Evolutionary conservation across 495 filamentous ascomycete genomes (phyloP), one percentile per base, ranked within the genome.

Genomic region (Hypoxylon crocopeplum): DNA sequence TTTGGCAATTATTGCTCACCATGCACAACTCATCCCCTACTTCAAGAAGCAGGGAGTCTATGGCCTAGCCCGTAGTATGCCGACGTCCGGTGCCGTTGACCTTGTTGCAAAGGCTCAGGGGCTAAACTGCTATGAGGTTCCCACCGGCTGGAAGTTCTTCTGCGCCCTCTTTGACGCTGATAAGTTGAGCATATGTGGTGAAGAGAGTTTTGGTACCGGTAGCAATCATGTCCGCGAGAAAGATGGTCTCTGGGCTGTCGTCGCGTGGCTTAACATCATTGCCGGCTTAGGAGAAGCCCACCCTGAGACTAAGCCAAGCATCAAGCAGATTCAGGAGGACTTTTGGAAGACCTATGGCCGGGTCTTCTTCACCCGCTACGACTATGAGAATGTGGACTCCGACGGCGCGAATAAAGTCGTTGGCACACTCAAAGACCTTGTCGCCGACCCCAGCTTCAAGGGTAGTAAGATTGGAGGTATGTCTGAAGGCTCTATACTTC

Each of bases 101-200:
- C 85, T 94, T 36, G 94, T 98, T 13, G 94, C 94, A 51, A 87
- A 94, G 81, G 91, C 90, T 60, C 92, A 97, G 78, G 92, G 92
- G 16, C 80, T 98, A 19, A 78, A 92, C 76, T 87, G 85, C 76
- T 98, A 98, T 77, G 94, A 98, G 76, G 94, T 98, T 4, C 94
- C 94, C 8, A 98, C 94, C 0, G 94, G 94, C 53, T 98, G 94
- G 94, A 98, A 98, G 76, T 98, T 98, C 84, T 98, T 98, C 86
- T 98, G 94, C 74, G 94, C 92, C 68, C 81, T 98, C 48, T 97
- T 98, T 68, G 94, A 98, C 69, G 89, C 92, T 58, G 81, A 97
- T 75, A 97, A 97, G 83, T 88, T 98, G 73, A 97, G 93, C 64
- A 98, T 98, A 74, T 98, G 94, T 72, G 94, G 94, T 34, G 94